Conservation (phyloP, 176 grass and related monocot species). For the Bromus sterilis region DNA sequence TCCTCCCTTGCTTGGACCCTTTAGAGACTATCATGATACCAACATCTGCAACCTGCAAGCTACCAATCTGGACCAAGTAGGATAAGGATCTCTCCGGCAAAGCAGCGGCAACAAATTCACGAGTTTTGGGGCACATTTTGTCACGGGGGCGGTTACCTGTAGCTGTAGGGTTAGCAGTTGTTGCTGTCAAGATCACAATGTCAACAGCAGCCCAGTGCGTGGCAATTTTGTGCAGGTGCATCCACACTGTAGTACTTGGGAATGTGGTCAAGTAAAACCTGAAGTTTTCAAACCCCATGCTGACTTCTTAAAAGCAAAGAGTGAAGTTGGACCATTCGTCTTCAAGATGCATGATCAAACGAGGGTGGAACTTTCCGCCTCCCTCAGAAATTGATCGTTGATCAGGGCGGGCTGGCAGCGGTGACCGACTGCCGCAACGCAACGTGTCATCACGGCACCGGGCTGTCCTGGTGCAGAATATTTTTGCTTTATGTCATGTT, state of each 20-base stretch:
- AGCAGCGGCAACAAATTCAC: slow-evolving; percentile 2
- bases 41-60: not conserved
- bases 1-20: no score
- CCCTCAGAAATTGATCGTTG: not conserved
- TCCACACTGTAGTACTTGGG: not conserved
- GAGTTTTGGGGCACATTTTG: not conserved
- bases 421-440: not conserved
- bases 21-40: no score
- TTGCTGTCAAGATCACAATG: not conserved
- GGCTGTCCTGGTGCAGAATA: not conserved
- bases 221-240: not conserved
- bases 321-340: not conserved
- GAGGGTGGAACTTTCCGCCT: not conserved
- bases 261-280: not conserved
- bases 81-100: not conserved
- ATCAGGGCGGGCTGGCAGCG: not conserved
- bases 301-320: not conserved
- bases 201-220: not conserved
- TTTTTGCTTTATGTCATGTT: no score
- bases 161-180: not conserved
- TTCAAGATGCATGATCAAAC: not conserved
- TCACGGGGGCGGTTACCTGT: not conserved
- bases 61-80: not conserved
- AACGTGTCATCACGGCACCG: not conserved
- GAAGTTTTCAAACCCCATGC: not conserved